phyloP scores from a whole-genome alignment of 345 rosid species.

The Linum trigynum region DNA sequence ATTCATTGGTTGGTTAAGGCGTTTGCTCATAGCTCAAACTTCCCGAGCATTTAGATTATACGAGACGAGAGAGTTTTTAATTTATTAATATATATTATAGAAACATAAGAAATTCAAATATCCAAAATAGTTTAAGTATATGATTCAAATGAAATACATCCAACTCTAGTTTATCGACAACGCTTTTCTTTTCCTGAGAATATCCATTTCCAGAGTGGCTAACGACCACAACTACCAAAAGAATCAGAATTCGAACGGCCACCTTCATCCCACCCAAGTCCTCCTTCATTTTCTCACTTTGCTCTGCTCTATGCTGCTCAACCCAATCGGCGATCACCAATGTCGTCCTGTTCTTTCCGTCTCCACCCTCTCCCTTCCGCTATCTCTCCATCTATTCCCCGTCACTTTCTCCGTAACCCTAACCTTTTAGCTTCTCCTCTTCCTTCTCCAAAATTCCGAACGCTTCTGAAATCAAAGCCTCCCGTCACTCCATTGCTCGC shows the following conservation, averaged over 20 bases:
- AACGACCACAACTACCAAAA: not conserved
- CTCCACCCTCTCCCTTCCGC: constrained; percentile 19
- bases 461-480: constrained; percentile 15
- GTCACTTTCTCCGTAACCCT: constrained; percentile 18
- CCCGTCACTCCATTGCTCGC: constrained; percentile 32
- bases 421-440: constrained; percentile 16
- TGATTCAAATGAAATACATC: too few species aligned
- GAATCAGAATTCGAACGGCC: not conserved
- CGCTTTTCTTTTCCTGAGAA: not conserved
- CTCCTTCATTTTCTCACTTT: not conserved
- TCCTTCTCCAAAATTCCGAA: constrained; percentile 21
- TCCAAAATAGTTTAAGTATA: too few species aligned
- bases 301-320: not conserved
- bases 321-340: not conserved
- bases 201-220: not conserved
- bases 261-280: not conserved
- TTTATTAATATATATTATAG: too few species aligned
- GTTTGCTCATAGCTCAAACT: too few species aligned
- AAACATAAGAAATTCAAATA: too few species aligned
- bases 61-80: too few species aligned
- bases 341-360: constrained; percentile 36
- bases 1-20: too few species aligned
- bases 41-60: too few species aligned
- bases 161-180: too few species aligned
- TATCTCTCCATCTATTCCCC: constrained; percentile 15